These are phyloP conservation scores for Cercospora citrullina DNA, from an alignment of 2,329 filamentous ascomycete genomes.

Conservation along the genomic window DNA sequence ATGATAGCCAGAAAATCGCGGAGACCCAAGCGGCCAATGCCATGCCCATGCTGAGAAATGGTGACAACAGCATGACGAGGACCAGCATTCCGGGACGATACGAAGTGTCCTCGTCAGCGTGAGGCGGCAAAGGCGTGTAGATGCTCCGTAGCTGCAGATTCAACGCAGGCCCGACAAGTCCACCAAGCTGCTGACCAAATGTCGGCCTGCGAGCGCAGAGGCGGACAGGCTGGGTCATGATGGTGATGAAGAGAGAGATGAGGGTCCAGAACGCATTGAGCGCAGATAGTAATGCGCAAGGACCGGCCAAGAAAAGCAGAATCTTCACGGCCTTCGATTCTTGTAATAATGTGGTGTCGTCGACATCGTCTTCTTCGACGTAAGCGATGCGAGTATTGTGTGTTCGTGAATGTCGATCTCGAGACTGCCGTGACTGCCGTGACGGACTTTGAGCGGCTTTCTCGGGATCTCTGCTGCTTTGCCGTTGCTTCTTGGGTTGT, in stretches of 20 bases:
- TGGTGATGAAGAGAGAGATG: constrained; percentile 52
- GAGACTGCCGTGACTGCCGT: constrained; percentile 14
- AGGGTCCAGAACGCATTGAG: constrained; percentile 57
- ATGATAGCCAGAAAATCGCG: constrained; percentile 59
- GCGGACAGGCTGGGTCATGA: constrained; percentile 56
- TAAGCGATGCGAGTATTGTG: constrained; percentile 24
- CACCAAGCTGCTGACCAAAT: constrained; percentile 53
- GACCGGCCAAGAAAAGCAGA: constrained; percentile 54
- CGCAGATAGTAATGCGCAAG: constrained; percentile 57
- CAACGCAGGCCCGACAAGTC: constrained; percentile 55
- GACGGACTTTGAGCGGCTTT: constrained; percentile 27
- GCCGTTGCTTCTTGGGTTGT: constrained; percentile 16
- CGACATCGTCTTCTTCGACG: constrained; percentile 38
- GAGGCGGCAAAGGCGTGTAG: constrained; percentile 42
- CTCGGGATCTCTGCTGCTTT: constrained; percentile 29
- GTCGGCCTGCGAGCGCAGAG: constrained; percentile 53
- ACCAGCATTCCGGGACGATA: constrained; percentile 50
- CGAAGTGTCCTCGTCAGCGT: constrained; percentile 41
- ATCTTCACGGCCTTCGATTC: constrained; percentile 49
- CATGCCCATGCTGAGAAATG: constrained; percentile 57
- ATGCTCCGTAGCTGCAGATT: constrained; percentile 53
- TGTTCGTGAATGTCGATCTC: constrained; percentile 7
- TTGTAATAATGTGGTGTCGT: constrained; percentile 42
- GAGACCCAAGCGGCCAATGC: constrained; percentile 60
- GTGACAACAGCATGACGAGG: constrained; percentile 56